Percentiles rank a stretch among this genome's conserved stretches.
These are phyloP conservation scores for Marchantia paleacea DNA, from an alignment of 225 moss, liverwort and hornwort species.

Conservation along the genomic window DNA sequence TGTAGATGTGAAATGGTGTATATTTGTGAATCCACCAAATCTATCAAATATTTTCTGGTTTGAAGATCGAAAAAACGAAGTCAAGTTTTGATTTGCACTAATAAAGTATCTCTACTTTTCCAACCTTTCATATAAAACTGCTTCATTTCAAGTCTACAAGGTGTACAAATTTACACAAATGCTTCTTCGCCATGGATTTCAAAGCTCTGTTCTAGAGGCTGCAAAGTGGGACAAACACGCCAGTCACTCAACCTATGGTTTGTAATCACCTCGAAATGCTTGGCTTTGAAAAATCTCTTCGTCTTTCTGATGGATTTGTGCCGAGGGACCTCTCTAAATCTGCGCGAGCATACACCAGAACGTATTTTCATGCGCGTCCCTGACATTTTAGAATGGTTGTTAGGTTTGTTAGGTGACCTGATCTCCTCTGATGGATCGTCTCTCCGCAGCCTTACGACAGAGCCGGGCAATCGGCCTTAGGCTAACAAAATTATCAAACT, in stretches of 20 bases:
- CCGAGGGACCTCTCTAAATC: background rate
- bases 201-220: background rate
- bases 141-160: no score
- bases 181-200: background rate
- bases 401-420: background rate
- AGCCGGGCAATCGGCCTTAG: background rate
- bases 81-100: no score
- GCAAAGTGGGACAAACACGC: background rate
- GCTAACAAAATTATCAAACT: no score
- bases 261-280: background rate
- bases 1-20: no score
- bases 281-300: conserved; percentile 1
- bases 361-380: background rate
- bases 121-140: no score
- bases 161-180: background rate
- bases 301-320: background rate
- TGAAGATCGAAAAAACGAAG: background rate
- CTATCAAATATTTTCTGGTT: background rate
- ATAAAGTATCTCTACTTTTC: no score
- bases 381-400: background rate
- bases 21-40: no score
- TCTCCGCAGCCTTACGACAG: background rate
- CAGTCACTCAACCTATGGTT: background rate
- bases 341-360: background rate
- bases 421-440: background rate